These are phyloP conservation scores for Myxozyma mucilagina DNA, from an alignment of 805 yeast genomes.

Conservation along the genomic window DNA sequence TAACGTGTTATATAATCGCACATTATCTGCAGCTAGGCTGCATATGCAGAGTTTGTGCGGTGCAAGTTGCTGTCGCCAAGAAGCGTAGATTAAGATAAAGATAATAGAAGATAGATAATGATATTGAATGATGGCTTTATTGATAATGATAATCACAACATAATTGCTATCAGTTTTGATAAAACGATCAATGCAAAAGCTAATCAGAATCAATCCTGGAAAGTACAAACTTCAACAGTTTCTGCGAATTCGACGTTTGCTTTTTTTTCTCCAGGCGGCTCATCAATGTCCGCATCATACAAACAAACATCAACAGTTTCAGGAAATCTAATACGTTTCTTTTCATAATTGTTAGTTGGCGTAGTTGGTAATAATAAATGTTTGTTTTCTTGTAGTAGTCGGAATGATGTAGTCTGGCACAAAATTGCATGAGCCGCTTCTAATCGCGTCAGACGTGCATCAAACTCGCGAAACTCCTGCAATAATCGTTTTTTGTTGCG, in stretches of 20 bases:
- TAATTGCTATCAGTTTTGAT: too few relatives aligned
- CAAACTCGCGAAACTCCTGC: constrained; percentile 13
- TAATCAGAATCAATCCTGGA: too few relatives aligned
- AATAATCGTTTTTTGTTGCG: constrained; percentile 2
- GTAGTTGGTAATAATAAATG: too few relatives aligned
- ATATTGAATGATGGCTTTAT: too few relatives aligned
- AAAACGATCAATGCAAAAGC: too few relatives aligned
- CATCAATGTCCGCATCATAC: neutral
- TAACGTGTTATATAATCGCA: too few relatives aligned
- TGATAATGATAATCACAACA: too few relatives aligned
- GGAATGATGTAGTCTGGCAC: neutral
- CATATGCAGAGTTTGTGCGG: too few relatives aligned
- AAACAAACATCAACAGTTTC: neutral
- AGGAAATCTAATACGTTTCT: neutral
- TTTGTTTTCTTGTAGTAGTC: neutral
- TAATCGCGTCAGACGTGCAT: constrained; percentile 8
- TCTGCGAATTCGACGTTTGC: neutral
- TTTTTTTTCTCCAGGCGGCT: neutral
- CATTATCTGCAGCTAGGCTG: too few relatives aligned
- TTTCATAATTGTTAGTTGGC: neutral
- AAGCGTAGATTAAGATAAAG: too few relatives aligned
- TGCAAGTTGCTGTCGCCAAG: too few relatives aligned
- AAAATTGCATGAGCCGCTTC: constrained; percentile 5
- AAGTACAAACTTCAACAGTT: neutral
- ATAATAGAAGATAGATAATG: too few relatives aligned